Conservation (phyloP, 331 rosid species). For the Quercus phellos region DNA sequence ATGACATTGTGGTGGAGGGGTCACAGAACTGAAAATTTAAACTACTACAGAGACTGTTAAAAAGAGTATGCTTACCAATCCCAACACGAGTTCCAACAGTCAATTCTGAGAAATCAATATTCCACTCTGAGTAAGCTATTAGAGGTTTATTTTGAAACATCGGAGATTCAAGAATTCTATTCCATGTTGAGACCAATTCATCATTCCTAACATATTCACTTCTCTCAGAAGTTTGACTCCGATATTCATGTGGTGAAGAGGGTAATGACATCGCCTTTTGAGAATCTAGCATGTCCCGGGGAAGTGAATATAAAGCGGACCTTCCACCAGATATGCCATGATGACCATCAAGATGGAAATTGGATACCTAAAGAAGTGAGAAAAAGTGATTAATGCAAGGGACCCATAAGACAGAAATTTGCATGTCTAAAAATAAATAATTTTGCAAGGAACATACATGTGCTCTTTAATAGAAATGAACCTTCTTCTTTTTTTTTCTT, state of each 20-base stretch:
- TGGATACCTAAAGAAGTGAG: slow-evolving; percentile 26
- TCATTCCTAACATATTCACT: slow-evolving; percentile 42
- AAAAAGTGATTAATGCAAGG: neutral
- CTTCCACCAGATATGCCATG: slow-evolving; percentile 26
- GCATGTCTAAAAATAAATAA: neutral
- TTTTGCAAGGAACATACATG: neutral
- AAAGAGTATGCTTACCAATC: slow-evolving; percentile 57
- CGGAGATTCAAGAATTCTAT: slow-evolving; percentile 72
- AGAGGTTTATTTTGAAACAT: slow-evolving; percentile 68
- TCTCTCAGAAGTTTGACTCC: slow-evolving; percentile 59
- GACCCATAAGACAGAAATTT: neutral
- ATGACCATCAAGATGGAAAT: slow-evolving; percentile 37
- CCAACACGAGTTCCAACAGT: slow-evolving; percentile 96
- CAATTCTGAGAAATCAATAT: slow-evolving; percentile 83
- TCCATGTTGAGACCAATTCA: slow-evolving; percentile 77
- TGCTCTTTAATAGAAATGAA: neutral
- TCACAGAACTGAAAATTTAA: neutral
- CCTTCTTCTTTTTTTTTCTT: neutral
- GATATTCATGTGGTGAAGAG: slow-evolving; percentile 84
- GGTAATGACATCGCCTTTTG: slow-evolving; percentile 93
- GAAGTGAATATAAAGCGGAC: slow-evolving; percentile 29
- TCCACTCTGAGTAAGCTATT: slow-evolving; percentile 85
- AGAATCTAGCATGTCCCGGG: slow-evolving; percentile 46
- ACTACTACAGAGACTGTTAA: slow-evolving; percentile 6
- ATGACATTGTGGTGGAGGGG: no score